Conservation (phyloP, 441 rosid species). For the Geranium incanum region DNA sequence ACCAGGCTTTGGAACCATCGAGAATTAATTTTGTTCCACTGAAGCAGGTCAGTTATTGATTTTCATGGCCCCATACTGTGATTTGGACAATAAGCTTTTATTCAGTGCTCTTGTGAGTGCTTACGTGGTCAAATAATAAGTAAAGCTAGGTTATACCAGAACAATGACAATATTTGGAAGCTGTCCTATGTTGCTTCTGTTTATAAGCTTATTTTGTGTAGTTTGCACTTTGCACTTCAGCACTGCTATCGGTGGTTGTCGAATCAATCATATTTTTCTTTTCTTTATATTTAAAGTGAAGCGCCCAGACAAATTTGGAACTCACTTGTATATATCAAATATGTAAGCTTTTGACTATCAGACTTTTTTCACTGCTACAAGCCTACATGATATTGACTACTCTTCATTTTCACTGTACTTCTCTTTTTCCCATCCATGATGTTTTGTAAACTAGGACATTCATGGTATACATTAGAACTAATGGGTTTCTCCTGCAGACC, state of each 20-base stretch:
- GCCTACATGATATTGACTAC: neutral
- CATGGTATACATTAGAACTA: neutral
- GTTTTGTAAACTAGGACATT: neutral
- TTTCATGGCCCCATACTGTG: neutral
- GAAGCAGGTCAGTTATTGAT: conserved; percentile 54
- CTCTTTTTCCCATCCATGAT: neutral
- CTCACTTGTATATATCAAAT: neutral
- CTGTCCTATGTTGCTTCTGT: neutral
- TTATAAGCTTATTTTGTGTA: neutral
- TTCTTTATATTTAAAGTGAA: neutral
- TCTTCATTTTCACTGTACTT: neutral
- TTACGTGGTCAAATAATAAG: neutral
- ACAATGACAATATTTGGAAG: neutral
- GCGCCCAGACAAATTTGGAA: neutral
- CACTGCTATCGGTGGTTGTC: neutral
- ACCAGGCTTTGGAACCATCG: conserved; percentile 76
- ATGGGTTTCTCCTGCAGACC: neutral
- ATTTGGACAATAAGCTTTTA: neutral
- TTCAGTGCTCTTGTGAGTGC: neutral
- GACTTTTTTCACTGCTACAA: neutral
- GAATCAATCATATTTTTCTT: neutral
- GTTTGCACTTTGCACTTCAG: neutral
- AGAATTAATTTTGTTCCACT: conserved; percentile 76
- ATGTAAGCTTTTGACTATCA: neutral
- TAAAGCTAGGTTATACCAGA: neutral